Base-by-base conservation (phyloP, 352 stramenopile species). In the Globisporangium recalcitrans region DNA sequence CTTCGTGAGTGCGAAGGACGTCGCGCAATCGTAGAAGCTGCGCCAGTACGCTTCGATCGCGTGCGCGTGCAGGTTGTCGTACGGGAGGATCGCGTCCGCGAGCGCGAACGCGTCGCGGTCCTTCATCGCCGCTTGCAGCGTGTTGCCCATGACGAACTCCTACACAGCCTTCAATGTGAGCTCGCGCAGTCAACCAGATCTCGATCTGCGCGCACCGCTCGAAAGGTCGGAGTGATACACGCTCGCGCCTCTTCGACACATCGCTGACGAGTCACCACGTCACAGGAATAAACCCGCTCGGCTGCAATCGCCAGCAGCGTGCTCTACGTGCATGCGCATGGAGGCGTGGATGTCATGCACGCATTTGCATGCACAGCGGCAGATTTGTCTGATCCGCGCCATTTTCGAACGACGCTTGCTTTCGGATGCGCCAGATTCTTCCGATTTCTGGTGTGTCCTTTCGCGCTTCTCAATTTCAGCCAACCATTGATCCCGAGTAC, bases 21-120 rank as follows among this genome's bases (percentile, higher is more conserved):
- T 72, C 14, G 82, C 82, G 60, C 80, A 78, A 64, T 92, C 82
- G 64, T 90, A 95, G 68, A 95, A 95, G 56, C 70, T 85, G 38
- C 81, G 81, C 86, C 86, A 95, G 60, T 90, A 87, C 47, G 71
- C 72, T 65, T 95, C 85, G n/a, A 95, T 76, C 61, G 88, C 81
- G 21, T 64, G 64, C 22, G 90, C 66, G 5, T 70, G 70, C 32
- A 95, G 75, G 62, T 91, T 86, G 58, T 93, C 83, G 55, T 87
- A 95, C 16, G 86, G 80, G 9, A 84, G 38, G 53, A 93, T 79
- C 32, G 68, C 82, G 14, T 91, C 77, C 27, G 64, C 73, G 44
- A 93, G 72, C 40, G 42, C 67, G n/a, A 85, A 75, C 0, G 64
- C 58, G 34, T 68, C 64, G 1, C 54, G 78, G 51, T 87, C 74